phyloP scores from a whole-genome alignment of 2,329 filamentous ascomycete species.

The Cladophialophora bantiana region DNA sequence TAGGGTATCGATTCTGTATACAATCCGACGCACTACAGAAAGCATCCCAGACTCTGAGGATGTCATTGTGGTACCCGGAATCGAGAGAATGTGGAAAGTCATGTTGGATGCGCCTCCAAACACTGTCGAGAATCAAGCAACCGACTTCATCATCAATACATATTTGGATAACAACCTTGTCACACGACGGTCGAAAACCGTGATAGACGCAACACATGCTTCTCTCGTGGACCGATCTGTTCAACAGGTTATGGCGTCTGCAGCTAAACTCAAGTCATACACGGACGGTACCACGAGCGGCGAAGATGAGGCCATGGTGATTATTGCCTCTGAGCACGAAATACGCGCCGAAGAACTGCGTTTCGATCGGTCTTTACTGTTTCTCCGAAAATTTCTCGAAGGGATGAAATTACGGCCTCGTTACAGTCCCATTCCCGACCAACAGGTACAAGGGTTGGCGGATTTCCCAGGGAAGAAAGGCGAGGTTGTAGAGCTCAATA shows the following conservation, averaged over 20 bases:
- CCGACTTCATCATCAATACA: conserved; percentile 73
- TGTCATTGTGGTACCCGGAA: conserved; percentile 55
- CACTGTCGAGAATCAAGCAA: conserved; percentile 72
- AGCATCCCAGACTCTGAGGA: conserved; percentile 49
- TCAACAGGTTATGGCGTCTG: conserved; percentile 70
- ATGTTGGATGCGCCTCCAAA: conserved; percentile 72
- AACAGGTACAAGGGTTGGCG: conserved; percentile 64
- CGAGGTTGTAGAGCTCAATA: conserved; percentile 51
- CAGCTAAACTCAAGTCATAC: conserved; percentile 62
- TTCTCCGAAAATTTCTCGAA: conserved; percentile 72
- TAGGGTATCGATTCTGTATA: conserved; percentile 32
- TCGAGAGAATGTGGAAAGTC: conserved; percentile 83
- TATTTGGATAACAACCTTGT: conserved; percentile 67
- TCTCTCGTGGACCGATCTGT: conserved; percentile 77
- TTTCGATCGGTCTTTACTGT: conserved; percentile 72
- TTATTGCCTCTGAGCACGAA: conserved; percentile 58
- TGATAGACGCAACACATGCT: conserved; percentile 68
- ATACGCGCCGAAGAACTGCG: conserved; percentile 64
- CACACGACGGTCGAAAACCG: conserved; percentile 51
- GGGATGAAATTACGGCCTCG: conserved; percentile 60
- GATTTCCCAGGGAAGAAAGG: conserved; percentile 49
- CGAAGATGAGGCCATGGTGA: conserved; percentile 62
- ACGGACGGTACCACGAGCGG: conserved; percentile 53
- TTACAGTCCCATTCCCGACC: conserved; percentile 57
- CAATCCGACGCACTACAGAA: conserved; percentile 25